Conservation (phyloP, 257 asterid genomes). For the Mentha longifolia region DNA sequence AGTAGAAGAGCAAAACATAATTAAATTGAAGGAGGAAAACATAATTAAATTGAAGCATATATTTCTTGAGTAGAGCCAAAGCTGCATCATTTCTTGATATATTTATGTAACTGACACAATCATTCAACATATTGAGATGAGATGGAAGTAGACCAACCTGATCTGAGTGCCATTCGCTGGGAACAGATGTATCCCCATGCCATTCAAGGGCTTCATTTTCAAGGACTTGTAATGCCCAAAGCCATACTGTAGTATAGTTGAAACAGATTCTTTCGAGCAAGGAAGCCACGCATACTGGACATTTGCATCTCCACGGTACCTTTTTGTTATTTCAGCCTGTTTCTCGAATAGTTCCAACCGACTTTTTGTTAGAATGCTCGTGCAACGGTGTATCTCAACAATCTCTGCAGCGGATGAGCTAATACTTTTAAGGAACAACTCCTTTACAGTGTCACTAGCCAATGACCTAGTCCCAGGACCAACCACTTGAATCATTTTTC, state of each 20-base stretch:
- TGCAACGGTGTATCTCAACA: constrained; percentile 49
- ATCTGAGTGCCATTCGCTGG: constrained; percentile 71
- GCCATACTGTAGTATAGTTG: constrained; percentile 63
- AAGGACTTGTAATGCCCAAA: constrained; percentile 50
- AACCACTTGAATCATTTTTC: constrained; percentile 30
- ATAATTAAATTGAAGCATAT: not conserved
- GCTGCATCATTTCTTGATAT: constrained; percentile 10
- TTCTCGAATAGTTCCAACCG: constrained; percentile 76
- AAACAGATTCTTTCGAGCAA: constrained; percentile 55
- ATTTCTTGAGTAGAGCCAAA: not conserved
- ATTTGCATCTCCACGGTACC: constrained; percentile 73
- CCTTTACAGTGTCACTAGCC: constrained; percentile 45
- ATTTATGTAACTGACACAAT: constrained; percentile 12
- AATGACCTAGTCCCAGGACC: constrained; percentile 36
- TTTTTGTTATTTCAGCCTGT: constrained; percentile 67
- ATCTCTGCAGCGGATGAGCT: constrained; percentile 45
- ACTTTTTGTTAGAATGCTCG: constrained; percentile 46
- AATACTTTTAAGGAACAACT: constrained; percentile 57
- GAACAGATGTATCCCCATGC: constrained; percentile 69
- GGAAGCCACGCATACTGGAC: constrained; percentile 90
- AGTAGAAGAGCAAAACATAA: not conserved
- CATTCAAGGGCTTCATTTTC: constrained; percentile 45
- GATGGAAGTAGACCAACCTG: constrained; percentile 56
- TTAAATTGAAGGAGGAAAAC: not conserved
- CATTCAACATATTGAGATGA: not conserved